Evolutionary conservation across 73 alveolate species (phyloP).

Genomic region (Paramecium biaurelia): DNA sequence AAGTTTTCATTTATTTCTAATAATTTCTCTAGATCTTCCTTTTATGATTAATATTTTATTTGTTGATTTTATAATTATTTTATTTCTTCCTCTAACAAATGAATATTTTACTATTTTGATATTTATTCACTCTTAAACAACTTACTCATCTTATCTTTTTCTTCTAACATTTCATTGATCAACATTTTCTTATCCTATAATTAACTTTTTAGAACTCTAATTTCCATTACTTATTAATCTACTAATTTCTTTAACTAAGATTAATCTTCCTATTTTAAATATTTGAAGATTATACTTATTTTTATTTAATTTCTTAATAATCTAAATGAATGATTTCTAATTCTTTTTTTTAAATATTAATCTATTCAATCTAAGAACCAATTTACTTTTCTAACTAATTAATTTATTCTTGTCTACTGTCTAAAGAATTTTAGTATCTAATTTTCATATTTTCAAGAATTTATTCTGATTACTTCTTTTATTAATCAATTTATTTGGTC

Average conservation of each 20-base stretch:
- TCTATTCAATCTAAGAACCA: background rate
- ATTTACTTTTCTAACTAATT: background rate
- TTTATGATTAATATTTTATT: background rate
- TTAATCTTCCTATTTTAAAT: background rate
- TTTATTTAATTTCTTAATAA: background rate
- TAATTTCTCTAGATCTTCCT: background rate
- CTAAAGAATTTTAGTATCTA: background rate
- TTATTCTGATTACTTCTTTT: slow-evolving; percentile 21
- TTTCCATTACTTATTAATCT: background rate
- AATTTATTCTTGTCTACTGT: slow-evolving; percentile 11
- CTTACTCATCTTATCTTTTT: slow-evolving; percentile 22
- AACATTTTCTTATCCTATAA: slow-evolving; percentile 4
- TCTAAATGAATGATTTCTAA: background rate
- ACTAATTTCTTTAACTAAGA: background rate
- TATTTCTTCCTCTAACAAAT: background rate
- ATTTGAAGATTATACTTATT: background rate
- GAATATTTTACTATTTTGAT: background rate
- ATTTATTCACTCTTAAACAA: background rate
- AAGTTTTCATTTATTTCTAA: background rate
- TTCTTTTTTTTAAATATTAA: background rate
- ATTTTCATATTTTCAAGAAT: slow-evolving; percentile 36
- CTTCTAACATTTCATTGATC: slow-evolving; percentile 24
- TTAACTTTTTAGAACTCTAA: background rate
- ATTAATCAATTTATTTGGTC: background rate
- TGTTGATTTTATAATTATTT: background rate